Percentiles rank a stretch among this genome's conserved stretches.
These are phyloP conservation scores for Exophiala bonariae DNA, from an alignment of 2,329 filamentous ascomycete species.

Conservation along the genomic window DNA sequence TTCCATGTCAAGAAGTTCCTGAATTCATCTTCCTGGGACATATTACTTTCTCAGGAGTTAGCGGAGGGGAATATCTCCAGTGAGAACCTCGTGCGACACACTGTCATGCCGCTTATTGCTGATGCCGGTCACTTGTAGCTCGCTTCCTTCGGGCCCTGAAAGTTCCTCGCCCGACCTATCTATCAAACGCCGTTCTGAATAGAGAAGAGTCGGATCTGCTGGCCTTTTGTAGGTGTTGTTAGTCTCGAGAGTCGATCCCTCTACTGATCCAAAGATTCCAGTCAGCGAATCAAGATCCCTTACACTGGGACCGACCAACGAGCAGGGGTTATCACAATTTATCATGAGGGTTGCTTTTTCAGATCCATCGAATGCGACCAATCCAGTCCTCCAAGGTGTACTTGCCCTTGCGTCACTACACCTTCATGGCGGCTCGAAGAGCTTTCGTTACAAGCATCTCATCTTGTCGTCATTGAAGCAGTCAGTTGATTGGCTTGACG, in stretches of 20 bases:
- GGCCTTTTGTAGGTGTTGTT: conserved; percentile 16
- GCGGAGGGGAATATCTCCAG: conserved; percentile 12
- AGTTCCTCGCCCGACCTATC: conserved; percentile 15
- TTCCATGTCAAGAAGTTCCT: conserved; percentile 14
- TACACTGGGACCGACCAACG: conserved; percentile 17
- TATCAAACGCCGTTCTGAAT: conserved; percentile 13
- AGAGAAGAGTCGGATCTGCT: conserved; percentile 17
- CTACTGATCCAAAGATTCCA: conserved; percentile 10
- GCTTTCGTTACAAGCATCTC: conserved; percentile 20
- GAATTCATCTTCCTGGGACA: conserved; percentile 19
- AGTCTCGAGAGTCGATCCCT: conserved; percentile 4
- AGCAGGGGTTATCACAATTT: conserved; percentile 13
- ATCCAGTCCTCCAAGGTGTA: conserved; percentile 20
- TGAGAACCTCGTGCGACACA: conserved; percentile 11
- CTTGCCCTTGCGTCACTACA: conserved; percentile 19
- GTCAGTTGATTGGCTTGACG: conserved; percentile 20
- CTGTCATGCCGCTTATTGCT: conserved; percentile 10
- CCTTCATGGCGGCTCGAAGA: conserved; percentile 18
- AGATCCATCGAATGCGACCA: conserved; percentile 14
- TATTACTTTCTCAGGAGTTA: conserved; percentile 16
- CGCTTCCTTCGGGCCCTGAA: conserved; percentile 18
- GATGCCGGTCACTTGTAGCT: conserved; percentile 11
- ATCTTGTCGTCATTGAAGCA: conserved; percentile 19
- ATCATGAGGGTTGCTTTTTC: conserved; percentile 18
- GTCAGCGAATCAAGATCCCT: conserved; percentile 21